Conservation (phyloP, 768 basidiomycete genomes). For the Agrocybe praecox region DNA sequence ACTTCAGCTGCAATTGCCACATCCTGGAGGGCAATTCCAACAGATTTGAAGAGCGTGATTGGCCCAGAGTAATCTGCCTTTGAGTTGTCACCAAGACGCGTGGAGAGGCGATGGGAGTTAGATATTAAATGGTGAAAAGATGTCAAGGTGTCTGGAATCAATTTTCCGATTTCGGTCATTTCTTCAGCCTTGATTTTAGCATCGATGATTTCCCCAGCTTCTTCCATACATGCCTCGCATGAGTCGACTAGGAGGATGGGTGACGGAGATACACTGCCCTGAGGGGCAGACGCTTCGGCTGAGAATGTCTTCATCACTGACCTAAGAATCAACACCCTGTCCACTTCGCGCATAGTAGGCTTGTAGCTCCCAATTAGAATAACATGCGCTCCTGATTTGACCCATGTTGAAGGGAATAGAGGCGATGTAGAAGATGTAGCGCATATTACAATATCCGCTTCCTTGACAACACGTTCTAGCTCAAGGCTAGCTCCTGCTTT, state of each 20-base stretch:
- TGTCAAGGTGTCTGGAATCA: slow-evolving; percentile 35
- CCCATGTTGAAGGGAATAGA: slow-evolving; percentile 70
- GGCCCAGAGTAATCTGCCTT: slow-evolving; percentile 34
- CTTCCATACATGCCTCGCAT: slow-evolving; percentile 62
- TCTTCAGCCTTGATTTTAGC: slow-evolving; percentile 40
- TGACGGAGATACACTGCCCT: neutral
- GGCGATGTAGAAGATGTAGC: slow-evolving; percentile 74
- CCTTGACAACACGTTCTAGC: slow-evolving; percentile 30
- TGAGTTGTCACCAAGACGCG: neutral
- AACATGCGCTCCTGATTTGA: slow-evolving; percentile 64
- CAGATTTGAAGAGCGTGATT: slow-evolving; percentile 86
- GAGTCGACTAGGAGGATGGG: slow-evolving; percentile 74
- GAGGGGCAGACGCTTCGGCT: neutral
- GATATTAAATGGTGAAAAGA: slow-evolving; percentile 5
- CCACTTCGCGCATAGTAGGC: slow-evolving; percentile 80
- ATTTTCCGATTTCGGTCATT: slow-evolving; percentile 72
- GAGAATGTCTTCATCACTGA: slow-evolving; percentile 29
- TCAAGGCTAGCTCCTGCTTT: slow-evolving; percentile 14
- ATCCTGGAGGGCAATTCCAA: slow-evolving; percentile 87
- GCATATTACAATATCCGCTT: slow-evolving; percentile 64
- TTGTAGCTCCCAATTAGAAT: slow-evolving; percentile 85
- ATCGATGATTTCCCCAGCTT: slow-evolving; percentile 83
- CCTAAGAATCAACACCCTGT: slow-evolving; percentile 54
- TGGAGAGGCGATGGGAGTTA: slow-evolving; percentile 4
- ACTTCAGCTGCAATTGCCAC: slow-evolving; percentile 78